Base-by-base conservation (phyloP, 2,329 filamentous ascomycete species). In the Cladosporium cucumerinum region DNA sequence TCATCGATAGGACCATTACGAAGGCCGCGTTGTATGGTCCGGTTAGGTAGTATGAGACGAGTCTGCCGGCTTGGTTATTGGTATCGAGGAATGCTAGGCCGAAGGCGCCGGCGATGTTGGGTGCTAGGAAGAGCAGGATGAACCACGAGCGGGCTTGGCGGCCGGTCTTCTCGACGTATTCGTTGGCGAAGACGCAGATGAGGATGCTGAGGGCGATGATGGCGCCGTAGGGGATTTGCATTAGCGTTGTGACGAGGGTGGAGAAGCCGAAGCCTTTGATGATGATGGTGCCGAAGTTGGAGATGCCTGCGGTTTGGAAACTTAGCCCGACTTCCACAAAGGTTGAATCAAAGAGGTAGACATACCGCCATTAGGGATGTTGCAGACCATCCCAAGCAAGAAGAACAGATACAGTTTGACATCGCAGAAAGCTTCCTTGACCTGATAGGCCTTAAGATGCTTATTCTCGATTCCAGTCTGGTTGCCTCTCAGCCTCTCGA, bases 351-450 rank as follows among this genome's bases (percentile, higher is more conserved):
- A 32, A 21, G 14, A 26, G 16, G 2, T 16, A 0, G 79, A 81
- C 57, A 87, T 84, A 16, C 85, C 85, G 3, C 85, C 85, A 63
- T 87, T 88, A 0, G 80, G 80, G 2, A 82, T 75, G 66, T 85
- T 86, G 65, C 78, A 78, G 65, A 85, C 79, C 14, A 82, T 69
- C 0, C 82, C 83, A 43, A 86, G 75, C 8, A 82, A 65, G 52
- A 84, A 84, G 69, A 87, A 86, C 18, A 87, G 77, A 74, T 85
- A 87, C 0, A 85, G 79, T 73, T 87, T 87, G 69, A 83, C 82
- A 70, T 88, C 86, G 48, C 76, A 72, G 57, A 86, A 84, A 0
- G 85, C 84, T 68, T 88, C 86, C 14, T 76, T 70, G 57, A 86
- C 79, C 70, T 88, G 86, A 21, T 80, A 78, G 64, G 79, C 81